A percentile compares a stretch with the other conserved stretches of the same genome.
Conservation (phyloP, 176 grass and related monocot species). For the Puccinellia tenuiflora region DNA sequence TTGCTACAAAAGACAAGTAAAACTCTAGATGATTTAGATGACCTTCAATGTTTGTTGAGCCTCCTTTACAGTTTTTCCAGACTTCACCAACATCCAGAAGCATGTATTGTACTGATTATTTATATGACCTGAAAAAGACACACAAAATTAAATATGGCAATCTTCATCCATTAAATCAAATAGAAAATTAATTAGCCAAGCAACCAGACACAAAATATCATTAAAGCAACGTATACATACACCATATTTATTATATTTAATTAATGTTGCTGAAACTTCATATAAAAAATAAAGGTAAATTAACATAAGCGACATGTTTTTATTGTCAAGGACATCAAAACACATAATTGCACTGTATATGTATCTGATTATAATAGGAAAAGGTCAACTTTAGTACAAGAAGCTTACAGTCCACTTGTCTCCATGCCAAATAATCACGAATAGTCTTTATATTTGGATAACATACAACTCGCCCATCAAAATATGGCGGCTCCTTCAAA, state of each 20-base stretch:
- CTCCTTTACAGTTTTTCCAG: slow-evolving; percentile 65
- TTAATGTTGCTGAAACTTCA: background rate
- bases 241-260: background rate
- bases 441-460: slow-evolving; percentile 54
- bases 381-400: background rate
- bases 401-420: slow-evolving; percentile 22
- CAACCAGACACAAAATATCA: background rate
- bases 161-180: background rate
- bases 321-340: background rate
- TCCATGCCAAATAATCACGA: slow-evolving; percentile 15
- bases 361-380: background rate
- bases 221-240: background rate
- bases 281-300: background rate
- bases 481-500: slow-evolving; percentile 60
- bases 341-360: background rate
- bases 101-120: slow-evolving; percentile 84
- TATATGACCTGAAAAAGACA: slow-evolving; percentile 57
- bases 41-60: slow-evolving; percentile 63
- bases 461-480: slow-evolving; percentile 76
- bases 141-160: background rate
- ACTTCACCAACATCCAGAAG: slow-evolving; percentile 80
- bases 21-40: slow-evolving; percentile 6
- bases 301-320: background rate
- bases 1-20: background rate
- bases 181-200: background rate